Evolutionary conservation across 306 rosid species (phyloP).

Genomic region (Hippophae gyantsensis): DNA sequence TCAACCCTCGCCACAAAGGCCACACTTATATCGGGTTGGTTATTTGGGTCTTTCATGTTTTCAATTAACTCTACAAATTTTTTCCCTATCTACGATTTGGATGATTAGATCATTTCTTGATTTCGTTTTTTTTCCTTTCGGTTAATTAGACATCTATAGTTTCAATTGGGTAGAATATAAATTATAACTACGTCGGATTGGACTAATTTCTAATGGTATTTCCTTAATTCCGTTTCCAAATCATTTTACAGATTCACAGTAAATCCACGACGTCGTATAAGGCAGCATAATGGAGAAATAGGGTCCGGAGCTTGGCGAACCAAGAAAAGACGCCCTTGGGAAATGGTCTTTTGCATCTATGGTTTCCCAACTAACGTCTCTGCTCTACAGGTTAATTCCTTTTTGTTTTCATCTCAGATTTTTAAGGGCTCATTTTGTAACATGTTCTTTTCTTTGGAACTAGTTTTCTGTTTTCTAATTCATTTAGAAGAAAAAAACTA

Average conservation of each 20-base stretch:
- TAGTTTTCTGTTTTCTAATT: background rate
- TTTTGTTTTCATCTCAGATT: background rate
- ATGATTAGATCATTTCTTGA: background rate
- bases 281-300: slow-evolving; percentile 96
- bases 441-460: background rate
- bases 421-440: background rate
- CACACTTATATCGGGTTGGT: slow-evolving; percentile 81
- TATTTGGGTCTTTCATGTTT: background rate
- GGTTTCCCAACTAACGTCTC: slow-evolving; percentile 85
- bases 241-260: slow-evolving; percentile 63
- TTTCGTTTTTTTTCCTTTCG: background rate
- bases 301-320: slow-evolving; percentile 82
- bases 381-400: slow-evolving; percentile 73
- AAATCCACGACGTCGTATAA: slow-evolving; percentile 75
- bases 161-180: background rate
- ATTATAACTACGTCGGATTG: background rate
- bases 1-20: slow-evolving; percentile 78
- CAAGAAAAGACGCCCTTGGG: slow-evolving; percentile 84
- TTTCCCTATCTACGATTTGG: background rate
- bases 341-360: slow-evolving; percentile 85
- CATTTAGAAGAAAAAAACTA: too few species aligned
- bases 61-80: background rate
- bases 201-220: background rate
- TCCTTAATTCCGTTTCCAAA: background rate
- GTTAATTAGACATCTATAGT: background rate